Base-by-base conservation (phyloP, 176 grass and related monocot genomes). In the Microstegium vimineum region DNA sequence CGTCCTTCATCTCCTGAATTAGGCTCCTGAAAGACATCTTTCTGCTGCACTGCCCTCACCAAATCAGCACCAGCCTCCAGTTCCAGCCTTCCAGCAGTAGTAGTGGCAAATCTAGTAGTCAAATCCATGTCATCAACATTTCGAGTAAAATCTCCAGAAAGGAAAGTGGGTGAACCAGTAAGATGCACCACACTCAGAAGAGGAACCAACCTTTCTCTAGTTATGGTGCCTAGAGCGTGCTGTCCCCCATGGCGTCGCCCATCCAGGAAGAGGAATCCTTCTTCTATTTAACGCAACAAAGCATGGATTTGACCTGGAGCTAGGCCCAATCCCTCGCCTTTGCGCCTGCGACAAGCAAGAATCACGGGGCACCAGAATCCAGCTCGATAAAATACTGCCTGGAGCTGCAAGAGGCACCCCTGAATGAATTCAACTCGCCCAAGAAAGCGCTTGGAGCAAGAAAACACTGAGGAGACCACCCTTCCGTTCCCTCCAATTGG, bases 1-100 rank as follows among this genome's bases (percentile, higher is more conserved):
- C 96, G 51, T 78, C 96, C 87, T 85, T 82, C 96, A 95, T 95
- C 32, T 98, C 96, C 81, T 93, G 93, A 69, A 95, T 91, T 11
- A 99, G 52, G 69, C 87, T 93, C 88, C 85, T 86, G 82, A 99
- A 99, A 33, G 91, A 94, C 93, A 95, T 99, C 20, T 35, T 47
- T 30, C 43, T 64, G 52, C 43, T 37, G 28, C 57, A n/a, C 56
- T 20, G 40, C 26, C 22, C 51, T 13, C 36, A 26, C 57, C 35
- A 36, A 72, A 87, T 27, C 78, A 27, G 62, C 18, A 6, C 18
- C 18, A 61, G 18, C 18, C 25, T 22, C 26, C 34, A 69, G 65
- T 52, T 6, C 30, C 37, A 26, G n/a, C 28, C 70, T 80, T n/a
- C 17, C 13, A 77, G 46, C 47, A 18, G 11, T 4, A 56, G 52